These are phyloP conservation scores for Boletus pseudo-olivaceus DNA, from an alignment of 768 basidiomycete genomes.

Conservation along the genomic window DNA sequence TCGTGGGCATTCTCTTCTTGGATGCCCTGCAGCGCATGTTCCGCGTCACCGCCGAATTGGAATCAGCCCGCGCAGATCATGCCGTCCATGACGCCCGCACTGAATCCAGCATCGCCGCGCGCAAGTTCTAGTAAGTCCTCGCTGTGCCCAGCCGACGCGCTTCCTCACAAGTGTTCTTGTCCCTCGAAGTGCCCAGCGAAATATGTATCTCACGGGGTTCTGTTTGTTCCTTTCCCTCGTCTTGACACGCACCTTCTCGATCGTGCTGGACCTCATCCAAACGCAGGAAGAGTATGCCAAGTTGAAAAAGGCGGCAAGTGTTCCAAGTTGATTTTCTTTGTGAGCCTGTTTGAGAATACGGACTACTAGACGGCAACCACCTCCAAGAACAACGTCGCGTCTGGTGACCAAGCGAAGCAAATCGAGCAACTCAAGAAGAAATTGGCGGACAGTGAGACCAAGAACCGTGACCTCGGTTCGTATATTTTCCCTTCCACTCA, in stretches of 20 bases:
- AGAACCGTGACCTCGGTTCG: conserved; percentile 64
- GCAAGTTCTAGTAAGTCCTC: conserved; percentile 82
- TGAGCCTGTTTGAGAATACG: not conserved
- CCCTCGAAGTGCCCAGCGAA: conserved; percentile 68
- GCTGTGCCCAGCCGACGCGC: too few species aligned
- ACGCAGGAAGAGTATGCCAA: conserved; percentile 85
- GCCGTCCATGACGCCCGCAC: conserved; percentile 59
- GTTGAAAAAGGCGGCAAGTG: conserved; percentile 59
- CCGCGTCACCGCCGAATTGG: conserved; percentile 68
- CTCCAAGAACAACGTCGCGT: conserved; percentile 28
- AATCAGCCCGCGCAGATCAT: conserved; percentile 57
- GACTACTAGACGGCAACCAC: conserved; percentile 32
- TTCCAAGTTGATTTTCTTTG: not conserved
- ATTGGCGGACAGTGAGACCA: conserved; percentile 52
- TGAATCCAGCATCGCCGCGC: conserved; percentile 86
- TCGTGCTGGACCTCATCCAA: conserved; percentile 87
- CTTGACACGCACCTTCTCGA: conserved; percentile 88
- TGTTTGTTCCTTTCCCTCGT: conserved; percentile 95
- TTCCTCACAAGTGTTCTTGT: not conserved
- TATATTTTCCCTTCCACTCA: conserved; percentile 7
- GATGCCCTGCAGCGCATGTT: conserved; percentile 95
- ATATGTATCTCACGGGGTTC: conserved; percentile 90
- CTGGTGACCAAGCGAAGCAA: conserved; percentile 34
- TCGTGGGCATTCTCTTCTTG: conserved; percentile 81
- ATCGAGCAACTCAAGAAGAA: conserved; percentile 68